Percentiles rank a stretch among this genome's conserved stretches.
phyloP scores from a whole-genome alignment of 2,329 filamentous ascomycete species.

The Calonectria multiphialidica region DNA sequence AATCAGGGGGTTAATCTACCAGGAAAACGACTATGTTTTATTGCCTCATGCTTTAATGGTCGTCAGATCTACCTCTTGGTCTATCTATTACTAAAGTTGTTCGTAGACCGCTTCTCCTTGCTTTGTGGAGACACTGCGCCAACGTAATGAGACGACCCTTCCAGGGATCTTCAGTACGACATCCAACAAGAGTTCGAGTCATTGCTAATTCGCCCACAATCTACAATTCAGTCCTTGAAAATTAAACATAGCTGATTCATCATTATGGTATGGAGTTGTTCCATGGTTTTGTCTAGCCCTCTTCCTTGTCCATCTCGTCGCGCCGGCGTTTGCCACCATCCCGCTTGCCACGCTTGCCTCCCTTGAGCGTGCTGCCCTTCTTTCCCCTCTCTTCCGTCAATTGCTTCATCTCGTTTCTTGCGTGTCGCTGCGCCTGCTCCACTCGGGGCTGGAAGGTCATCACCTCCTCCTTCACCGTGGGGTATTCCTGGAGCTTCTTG shows the following conservation, averaged over 20 bases:
- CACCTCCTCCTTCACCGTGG: slow-evolving; percentile 83
- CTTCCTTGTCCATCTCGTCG: slow-evolving; percentile 81
- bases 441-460: slow-evolving; percentile 84
- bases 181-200: not conserved
- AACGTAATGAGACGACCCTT: no score
- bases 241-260: not conserved
- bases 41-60: no score
- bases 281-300: slow-evolving; percentile 62
- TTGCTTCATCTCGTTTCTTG: slow-evolving; percentile 85
- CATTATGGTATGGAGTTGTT: slow-evolving; percentile 1
- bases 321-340: slow-evolving; percentile 58
- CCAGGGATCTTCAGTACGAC: not conserved
- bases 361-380: slow-evolving; percentile 57
- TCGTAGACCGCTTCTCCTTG: no score
- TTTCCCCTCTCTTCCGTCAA: slow-evolving; percentile 77
- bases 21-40: no score
- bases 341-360: slow-evolving; percentile 56
- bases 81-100: no score
- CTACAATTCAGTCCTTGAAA: not conserved
- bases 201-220: not conserved
- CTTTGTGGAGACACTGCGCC: no score
- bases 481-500: slow-evolving; percentile 79
- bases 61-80: no score
- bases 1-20: no score
- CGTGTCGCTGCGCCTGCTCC: slow-evolving; percentile 85